phyloP scores from a whole-genome alignment of 176 grass and related monocot species.

The Echinochloa phyllopogon region DNA sequence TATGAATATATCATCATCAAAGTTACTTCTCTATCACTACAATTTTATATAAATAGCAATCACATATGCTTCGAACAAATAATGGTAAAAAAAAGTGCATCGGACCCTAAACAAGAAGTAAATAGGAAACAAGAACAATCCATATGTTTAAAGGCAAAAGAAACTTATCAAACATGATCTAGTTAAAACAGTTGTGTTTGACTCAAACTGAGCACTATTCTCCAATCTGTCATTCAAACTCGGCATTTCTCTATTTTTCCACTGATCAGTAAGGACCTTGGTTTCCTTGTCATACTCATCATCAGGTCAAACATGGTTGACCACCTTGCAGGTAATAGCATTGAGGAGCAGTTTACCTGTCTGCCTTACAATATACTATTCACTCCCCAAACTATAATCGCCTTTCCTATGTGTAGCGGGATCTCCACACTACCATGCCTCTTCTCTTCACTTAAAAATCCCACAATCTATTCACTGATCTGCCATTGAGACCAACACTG shows the following conservation, averaged over 20 bases:
- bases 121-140: neutral
- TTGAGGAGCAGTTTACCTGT: neutral
- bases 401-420: neutral
- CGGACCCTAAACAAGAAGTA: neutral
- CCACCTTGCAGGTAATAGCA: neutral
- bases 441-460: neutral
- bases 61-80: neutral
- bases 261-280: neutral
- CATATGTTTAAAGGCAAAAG: neutral
- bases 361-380: neutral
- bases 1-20: neutral
- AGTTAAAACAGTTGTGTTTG: neutral
- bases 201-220: neutral
- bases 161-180: constrained; percentile 1
- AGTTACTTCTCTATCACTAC: neutral
- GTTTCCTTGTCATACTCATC: neutral
- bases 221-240: neutral
- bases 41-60: neutral
- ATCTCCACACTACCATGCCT: neutral
- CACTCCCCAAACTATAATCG: neutral
- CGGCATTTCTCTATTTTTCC: neutral
- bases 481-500: neutral
- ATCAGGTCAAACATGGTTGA: neutral
- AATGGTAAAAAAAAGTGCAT: neutral
- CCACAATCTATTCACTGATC: neutral